These are phyloP conservation scores for Centaurea solstitialis DNA, from an alignment of 129 eudicot genomes.

Conservation along the genomic window DNA sequence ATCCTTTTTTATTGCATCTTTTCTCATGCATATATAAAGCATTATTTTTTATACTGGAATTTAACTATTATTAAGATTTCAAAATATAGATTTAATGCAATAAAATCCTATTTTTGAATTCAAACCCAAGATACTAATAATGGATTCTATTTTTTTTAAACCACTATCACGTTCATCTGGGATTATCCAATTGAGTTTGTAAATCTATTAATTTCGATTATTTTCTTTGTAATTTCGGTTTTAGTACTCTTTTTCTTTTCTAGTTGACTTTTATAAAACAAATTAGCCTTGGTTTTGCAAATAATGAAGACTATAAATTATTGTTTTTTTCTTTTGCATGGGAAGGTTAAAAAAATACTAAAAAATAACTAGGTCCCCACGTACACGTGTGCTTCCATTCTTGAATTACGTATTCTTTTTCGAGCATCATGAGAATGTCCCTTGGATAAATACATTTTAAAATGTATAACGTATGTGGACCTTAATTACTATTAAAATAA, in stretches of 20 bases:
- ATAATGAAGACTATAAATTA: not conserved
- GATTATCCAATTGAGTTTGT: not conserved
- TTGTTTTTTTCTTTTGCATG: not conserved
- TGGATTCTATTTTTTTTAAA: not conserved
- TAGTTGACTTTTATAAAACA: not conserved
- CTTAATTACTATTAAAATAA: not conserved
- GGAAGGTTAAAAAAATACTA: not conserved
- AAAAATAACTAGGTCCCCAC: constrained; percentile 7
- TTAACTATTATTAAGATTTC: not conserved
- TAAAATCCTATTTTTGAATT: not conserved
- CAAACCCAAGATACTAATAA: not conserved
- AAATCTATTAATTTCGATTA: not conserved
- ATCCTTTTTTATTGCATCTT: not conserved
- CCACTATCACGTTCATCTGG: not conserved
- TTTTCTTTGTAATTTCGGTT: not conserved
- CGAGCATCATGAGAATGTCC: constrained; percentile 8
- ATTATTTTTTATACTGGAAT: not conserved
- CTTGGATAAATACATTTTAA: not conserved
- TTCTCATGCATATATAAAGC: not conserved
- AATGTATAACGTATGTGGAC: constrained; percentile 6
- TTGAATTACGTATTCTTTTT: not conserved
- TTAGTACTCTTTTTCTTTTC: not conserved
- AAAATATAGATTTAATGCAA: not conserved
- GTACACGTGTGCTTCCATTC: constrained; percentile 19
- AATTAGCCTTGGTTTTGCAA: not conserved